Percentiles rank a stretch among this genome's conserved stretches.
Conservation (phyloP, 169 alveolate genomes). For the Eimeria brunetti region DNA sequence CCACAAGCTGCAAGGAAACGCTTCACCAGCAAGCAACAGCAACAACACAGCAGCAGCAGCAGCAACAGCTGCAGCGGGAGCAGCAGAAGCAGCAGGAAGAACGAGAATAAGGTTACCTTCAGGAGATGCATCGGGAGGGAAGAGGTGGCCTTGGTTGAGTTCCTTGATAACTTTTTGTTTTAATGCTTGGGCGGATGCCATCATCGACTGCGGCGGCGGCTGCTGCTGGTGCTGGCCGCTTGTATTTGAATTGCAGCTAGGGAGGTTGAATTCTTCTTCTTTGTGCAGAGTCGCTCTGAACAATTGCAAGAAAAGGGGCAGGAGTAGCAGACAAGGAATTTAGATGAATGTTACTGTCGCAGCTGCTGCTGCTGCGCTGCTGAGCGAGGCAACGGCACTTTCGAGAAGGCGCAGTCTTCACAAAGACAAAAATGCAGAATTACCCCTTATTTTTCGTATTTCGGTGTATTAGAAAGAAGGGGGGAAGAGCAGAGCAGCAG, state of each 20-base stretch:
- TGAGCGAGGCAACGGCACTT: not conserved
- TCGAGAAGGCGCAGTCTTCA: not conserved
- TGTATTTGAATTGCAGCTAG: not conserved
- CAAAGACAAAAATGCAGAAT: too few relatives aligned
- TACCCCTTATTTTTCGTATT: too few relatives aligned
- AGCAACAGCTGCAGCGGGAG: too few relatives aligned
- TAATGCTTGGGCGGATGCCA: slow-evolving; percentile 29
- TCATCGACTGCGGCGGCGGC: slow-evolving; percentile 9
- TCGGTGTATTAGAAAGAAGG: not conserved
- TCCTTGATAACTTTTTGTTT: slow-evolving; percentile 38
- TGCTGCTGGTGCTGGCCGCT: not conserved
- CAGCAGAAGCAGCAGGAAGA: too few relatives aligned
- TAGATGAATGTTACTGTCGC: not conserved
- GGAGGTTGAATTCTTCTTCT: not conserved
- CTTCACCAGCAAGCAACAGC: not conserved
- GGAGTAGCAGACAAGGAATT: not conserved
- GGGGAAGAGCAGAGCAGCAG: too few relatives aligned
- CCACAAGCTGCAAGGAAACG: not conserved
- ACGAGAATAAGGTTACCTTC: slow-evolving; percentile 29
- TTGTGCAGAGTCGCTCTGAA: not conserved
- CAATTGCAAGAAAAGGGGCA: not conserved
- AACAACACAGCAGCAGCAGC: not conserved
- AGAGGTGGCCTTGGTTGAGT: slow-evolving; percentile 44
- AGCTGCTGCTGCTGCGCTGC: not conserved
- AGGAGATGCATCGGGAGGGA: slow-evolving; percentile 66